Evolutionary conservation across 768 basidiomycete genomes (phyloP), one percentile per base, ranked within the genome.

Genomic region (Sarcodon sp.): DNA sequence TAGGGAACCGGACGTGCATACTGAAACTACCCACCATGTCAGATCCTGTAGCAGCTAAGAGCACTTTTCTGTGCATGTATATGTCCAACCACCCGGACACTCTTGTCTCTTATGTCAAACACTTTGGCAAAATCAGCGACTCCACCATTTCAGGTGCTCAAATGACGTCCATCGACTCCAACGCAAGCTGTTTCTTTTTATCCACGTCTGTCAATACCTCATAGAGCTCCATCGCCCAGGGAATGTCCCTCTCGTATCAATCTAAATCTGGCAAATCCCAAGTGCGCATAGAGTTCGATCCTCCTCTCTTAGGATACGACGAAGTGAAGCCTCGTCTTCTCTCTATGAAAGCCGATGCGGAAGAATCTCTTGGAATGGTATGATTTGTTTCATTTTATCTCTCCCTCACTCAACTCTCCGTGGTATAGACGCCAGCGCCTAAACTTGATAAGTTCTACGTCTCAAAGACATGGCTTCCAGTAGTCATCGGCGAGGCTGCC

Each of bases 81-180:
- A 90, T 89, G 87, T 80, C 75, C 32, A 78, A 68, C 52, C 88
- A 89, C 56, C 83, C 83, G 0, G 87, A 89, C 58, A 89, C 87
- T 1, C 68, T 90, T 54, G 84, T 90, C 34, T 84, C 84, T 3
- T 91, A 88, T 54, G 84, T 83, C 37, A 84, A 80, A 53, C 76
- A 82, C 71, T 86, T 72, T 55, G 85, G 82, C 7, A 78, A 81
- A 53, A 71, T 87, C 9, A 55, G 66, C 16, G 70, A 72, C 31
- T 66, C 66, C 35, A 56, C 59, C 27, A 72, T 87, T 13, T 61
- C 63, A 2, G 71, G 72, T n/a, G 86, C 85, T 7, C 70, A 78
- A 59, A 84, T 88, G 86, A 70, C 71, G 7, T 66, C 69, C 2
- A 87, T 88, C 37, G 75, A 83, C 55, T 68, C 73, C 37, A 79